Conservation (phyloP, 192 early-diverging fungal species). For the Backusella australiensis region DNA sequence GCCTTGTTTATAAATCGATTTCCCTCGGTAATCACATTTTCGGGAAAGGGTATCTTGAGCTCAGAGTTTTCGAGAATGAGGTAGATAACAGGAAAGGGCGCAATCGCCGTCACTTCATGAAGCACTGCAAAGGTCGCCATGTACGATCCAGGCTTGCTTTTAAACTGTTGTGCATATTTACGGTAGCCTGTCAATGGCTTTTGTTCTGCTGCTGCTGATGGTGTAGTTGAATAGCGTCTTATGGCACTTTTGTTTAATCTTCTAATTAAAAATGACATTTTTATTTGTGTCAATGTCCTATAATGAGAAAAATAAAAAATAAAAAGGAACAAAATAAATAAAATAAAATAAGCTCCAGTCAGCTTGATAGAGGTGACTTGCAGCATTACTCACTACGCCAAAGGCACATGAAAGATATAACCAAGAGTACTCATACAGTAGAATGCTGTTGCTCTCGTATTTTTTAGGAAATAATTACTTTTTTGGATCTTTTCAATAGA, state of each 20-base stretch:
- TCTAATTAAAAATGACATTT: not conserved
- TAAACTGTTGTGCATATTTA: slow-evolving; percentile 56
- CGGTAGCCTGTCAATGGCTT: slow-evolving; percentile 38
- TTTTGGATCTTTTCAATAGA: too few species aligned
- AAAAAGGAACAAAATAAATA: not conserved
- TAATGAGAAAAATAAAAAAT: not conserved
- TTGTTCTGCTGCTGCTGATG: slow-evolving; percentile 13
- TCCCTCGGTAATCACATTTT: slow-evolving; percentile 59
- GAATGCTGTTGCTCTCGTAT: not conserved
- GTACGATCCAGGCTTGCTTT: slow-evolving; percentile 66
- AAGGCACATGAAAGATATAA: not conserved
- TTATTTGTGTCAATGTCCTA: not conserved
- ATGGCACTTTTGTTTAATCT: not conserved
- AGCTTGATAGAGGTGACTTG: not conserved
- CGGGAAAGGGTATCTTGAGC: slow-evolving; percentile 65
- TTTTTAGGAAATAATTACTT: too few species aligned
- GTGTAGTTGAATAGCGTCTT: not conserved
- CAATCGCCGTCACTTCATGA: slow-evolving; percentile 87
- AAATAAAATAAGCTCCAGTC: not conserved
- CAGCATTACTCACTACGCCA: not conserved
- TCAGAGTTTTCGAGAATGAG: slow-evolving; percentile 54
- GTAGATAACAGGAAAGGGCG: slow-evolving; percentile 76
- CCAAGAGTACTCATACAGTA: not conserved
- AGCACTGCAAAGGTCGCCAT: slow-evolving; percentile 74
- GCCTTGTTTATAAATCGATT: slow-evolving; percentile 55